Conservation (phyloP, 352 stramenopile genomes). For the Pilasporangium apinafurcum region DNA sequence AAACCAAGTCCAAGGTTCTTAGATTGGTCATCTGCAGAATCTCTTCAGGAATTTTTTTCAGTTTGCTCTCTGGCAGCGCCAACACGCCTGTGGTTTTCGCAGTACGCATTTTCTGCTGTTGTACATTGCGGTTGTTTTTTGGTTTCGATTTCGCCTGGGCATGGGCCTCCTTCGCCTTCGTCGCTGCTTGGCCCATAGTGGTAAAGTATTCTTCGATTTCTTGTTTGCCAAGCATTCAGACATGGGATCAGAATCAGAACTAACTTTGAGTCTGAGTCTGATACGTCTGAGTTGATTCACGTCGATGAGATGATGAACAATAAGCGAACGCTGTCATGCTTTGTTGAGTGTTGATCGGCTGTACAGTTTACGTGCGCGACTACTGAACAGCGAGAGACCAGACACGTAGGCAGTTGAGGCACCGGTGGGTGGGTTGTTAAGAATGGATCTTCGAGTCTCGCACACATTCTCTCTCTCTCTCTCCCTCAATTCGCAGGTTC, state of each 20-base stretch:
- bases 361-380: no score
- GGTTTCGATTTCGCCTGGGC: conserved; percentile 73
- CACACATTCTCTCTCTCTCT: no score
- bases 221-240: no score
- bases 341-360: no score
- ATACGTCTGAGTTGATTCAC: not conserved
- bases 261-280: not conserved
- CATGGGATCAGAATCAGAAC: not conserved
- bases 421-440: no score
- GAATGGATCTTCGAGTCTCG: no score
- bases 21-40: conserved; percentile 43
- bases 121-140: conserved; percentile 67
- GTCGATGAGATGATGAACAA: no score
- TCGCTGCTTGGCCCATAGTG: conserved; percentile 53
- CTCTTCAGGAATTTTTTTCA: conserved; percentile 63
- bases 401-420: no score
- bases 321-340: no score
- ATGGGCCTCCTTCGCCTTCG: conserved; percentile 63
- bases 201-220: not conserved
- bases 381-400: no score
- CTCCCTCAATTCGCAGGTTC: no score
- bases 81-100: conserved; percentile 60
- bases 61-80: conserved; percentile 63
- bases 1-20: conserved; percentile 65
- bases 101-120: conserved; percentile 71